Evolutionary conservation across 2,329 filamentous ascomycete genomes (phyloP).

Genomic region (Chrysoporthe deuterocubensis): DNA sequence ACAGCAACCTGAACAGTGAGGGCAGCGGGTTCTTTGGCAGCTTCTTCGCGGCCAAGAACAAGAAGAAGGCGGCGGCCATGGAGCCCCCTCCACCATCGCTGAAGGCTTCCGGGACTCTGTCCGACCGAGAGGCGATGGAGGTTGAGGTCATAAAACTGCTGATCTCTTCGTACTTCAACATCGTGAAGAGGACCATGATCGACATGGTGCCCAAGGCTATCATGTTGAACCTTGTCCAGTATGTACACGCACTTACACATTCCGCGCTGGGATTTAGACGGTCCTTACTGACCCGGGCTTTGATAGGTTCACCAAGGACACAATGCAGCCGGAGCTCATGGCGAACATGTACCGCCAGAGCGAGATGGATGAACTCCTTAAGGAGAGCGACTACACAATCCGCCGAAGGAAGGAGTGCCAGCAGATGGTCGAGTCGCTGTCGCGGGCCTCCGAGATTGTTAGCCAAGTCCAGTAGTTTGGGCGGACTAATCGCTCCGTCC

Average conservation of each 20-base stretch:
- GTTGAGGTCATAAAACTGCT: constrained; percentile 98
- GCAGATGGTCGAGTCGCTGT: constrained; percentile 96
- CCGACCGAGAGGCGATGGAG: constrained; percentile 92
- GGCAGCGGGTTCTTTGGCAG: constrained; percentile 92
- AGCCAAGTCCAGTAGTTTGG: constrained; percentile 67
- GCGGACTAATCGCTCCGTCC: constrained; percentile 8
- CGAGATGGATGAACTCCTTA: constrained; percentile 90
- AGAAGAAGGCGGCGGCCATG: constrained; percentile 99
- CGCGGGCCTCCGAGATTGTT: constrained; percentile 93
- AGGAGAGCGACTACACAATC: constrained; percentile 97
- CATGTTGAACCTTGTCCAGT: constrained; percentile 96
- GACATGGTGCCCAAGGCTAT: constrained; percentile 99
- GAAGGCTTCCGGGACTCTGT: constrained; percentile 91
- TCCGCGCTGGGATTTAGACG: constrained; percentile 1
- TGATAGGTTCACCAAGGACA: constrained; percentile 85
- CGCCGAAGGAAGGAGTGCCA: constrained; percentile 96
- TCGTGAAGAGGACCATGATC: constrained; percentile 97
- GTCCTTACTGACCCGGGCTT: constrained; percentile 27
- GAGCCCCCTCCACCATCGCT: constrained; percentile 89
- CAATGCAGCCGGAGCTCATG: constrained; percentile 96
- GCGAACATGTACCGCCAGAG: constrained; percentile 96
- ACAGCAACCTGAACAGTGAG: constrained; percentile 48
- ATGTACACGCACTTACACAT: constrained; percentile 48
- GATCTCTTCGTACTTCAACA: constrained; percentile 97
- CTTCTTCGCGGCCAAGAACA: constrained; percentile 99